Conservation (phyloP, 1,284 basidiomycete species). For the Stereum hirsutum region DNA sequence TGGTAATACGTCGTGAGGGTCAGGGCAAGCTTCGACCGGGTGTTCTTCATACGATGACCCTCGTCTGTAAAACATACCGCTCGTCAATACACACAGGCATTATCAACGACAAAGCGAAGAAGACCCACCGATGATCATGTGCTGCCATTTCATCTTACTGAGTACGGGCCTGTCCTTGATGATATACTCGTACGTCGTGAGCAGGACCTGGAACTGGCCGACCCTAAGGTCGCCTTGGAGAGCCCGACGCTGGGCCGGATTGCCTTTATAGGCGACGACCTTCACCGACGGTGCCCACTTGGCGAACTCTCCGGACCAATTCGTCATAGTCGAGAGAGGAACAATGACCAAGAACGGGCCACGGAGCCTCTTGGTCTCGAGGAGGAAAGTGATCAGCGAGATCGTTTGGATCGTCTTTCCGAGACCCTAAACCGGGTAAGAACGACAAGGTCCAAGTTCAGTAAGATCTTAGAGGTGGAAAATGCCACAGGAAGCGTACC, state of each 20-base stretch:
- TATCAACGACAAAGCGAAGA: background rate
- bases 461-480: too few species aligned
- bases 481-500: constrained; percentile 37
- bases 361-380: constrained; percentile 85
- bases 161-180: constrained; percentile 94
- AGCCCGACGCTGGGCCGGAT: constrained; percentile 71
- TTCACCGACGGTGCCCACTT: constrained; percentile 93
- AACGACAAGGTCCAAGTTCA: constrained; percentile 6
- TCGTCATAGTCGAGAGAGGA: constrained; percentile 96
- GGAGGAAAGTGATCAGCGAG: constrained; percentile 92
- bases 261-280: constrained; percentile 90
- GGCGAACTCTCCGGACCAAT: constrained; percentile 96
- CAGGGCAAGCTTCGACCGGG: constrained; percentile 89
- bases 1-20: constrained; percentile 93
- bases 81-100: constrained; percentile 3
- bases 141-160: constrained; percentile 93
- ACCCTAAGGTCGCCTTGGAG: constrained; percentile 69
- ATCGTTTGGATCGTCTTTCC: constrained; percentile 97
- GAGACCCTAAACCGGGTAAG: constrained; percentile 60
- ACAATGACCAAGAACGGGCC: constrained; percentile 98
- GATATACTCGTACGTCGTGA: constrained; percentile 99
- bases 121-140: constrained; percentile 88
- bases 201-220: constrained; percentile 87
- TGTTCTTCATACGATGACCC: constrained; percentile 99
- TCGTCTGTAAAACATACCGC: constrained; percentile 53